These are phyloP conservation scores for Magnusiomyces starmeri DNA, from an alignment of 1,139 yeast species.

Conservation along the genomic window DNA sequence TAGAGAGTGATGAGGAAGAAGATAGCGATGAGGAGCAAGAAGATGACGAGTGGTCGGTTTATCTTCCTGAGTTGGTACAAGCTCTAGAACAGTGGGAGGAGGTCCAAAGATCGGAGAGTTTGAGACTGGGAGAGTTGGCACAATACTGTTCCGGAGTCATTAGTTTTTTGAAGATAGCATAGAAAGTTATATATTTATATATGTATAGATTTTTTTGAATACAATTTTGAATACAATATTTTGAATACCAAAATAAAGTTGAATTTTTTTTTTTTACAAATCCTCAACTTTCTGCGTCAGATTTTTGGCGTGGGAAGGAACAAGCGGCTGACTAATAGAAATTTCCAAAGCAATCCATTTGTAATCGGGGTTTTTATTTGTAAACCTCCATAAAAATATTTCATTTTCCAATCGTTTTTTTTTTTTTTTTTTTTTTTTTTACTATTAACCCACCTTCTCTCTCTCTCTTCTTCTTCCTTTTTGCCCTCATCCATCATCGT, in stretches of 20 bases:
- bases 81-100: constrained; percentile 47
- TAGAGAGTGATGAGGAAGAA: not conserved
- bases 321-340: too few species aligned
- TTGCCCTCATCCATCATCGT: not conserved
- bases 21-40: constrained; percentile 6
- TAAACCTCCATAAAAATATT: too few species aligned
- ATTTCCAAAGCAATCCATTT: too few species aligned
- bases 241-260: not conserved
- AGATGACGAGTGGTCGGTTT: constrained; percentile 27
- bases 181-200: constrained; percentile 7
- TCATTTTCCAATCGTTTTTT: not conserved
- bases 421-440: not conserved
- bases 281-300: not conserved
- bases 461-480: not conserved
- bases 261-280: not conserved
- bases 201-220: too few species aligned
- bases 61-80: constrained; percentile 30
- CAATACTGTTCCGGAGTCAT: constrained; percentile 84
- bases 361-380: too few species aligned
- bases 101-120: constrained; percentile 40
- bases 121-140: constrained; percentile 56
- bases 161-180: constrained; percentile 43
- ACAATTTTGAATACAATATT: too few species aligned
- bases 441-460: not conserved
- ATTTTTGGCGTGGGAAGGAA: too few species aligned